Evolutionary conservation across 2,329 filamentous ascomycete genomes (phyloP), one percentile per base, ranked within the genome.

Genomic region (Epicoccum nigrum): DNA sequence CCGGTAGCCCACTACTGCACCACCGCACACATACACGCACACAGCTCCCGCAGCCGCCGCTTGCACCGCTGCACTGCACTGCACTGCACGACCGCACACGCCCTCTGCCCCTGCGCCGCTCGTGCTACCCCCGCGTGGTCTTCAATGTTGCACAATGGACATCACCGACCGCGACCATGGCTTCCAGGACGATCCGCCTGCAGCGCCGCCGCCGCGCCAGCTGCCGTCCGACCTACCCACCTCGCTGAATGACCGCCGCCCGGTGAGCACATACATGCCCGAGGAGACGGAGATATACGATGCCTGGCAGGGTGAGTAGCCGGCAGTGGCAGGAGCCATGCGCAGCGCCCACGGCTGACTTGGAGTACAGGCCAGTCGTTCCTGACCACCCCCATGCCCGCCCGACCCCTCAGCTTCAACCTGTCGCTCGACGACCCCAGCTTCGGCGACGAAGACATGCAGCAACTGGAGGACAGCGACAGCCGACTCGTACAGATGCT

Each of bases 211-310:
- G 70, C 75, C 28, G n/a, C 71, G 77, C 51, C 72, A 76, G 55
- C 84, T 97, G 42, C 94, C 94, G 32, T 78, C 83, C 61, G 94
- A 99, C 75, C 83, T 99, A 28, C 94, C 94, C 9, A 94, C 84
- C 61, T 96, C 92, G 11, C 83, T 99, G 47, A 88, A 99, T 73
- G 94, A 99, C 77, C 86, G 94, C 54, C 84, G 87, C 63, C 83
- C 88, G 27, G 83, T 86, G 4, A 80, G 74, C 38, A 85, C 87
- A 56, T 54, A 45, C 31, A 83, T 86, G 58, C 82, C 88, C 48
- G 81, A 82, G 31, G 94, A 97, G 79, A 96, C 92, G 32, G 94
- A 97, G 79, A 91, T 97, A 78, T 99, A 97, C 74, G 94, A 99
- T 82, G 94, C 91, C 63, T 99, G 94, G 94, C 92, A 97, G 86